A percentile compares a stretch with the other conserved stretches of the same genome.
Conservation (phyloP, 768 basidiomycete genomes). For the Tulasnella sp. region DNA sequence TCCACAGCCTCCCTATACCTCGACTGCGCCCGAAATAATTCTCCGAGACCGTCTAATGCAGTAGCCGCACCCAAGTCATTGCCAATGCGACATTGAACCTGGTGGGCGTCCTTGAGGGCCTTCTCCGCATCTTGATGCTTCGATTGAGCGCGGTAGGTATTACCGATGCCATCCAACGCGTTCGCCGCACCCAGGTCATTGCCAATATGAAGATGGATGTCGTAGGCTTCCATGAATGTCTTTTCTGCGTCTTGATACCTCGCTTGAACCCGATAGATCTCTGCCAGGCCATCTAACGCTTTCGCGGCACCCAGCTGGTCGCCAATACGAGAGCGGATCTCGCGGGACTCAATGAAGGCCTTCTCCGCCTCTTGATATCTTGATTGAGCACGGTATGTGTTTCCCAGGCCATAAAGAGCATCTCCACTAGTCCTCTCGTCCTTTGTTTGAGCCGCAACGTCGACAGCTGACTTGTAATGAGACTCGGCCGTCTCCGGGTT, state of each 20-base stretch:
- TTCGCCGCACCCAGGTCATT: not conserved
- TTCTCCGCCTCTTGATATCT: not conserved
- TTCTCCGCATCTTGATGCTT: not conserved
- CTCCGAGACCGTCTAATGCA: not conserved
- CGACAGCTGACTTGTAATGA: not conserved
- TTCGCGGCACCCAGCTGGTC: not conserved
- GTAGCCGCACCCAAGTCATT: not conserved
- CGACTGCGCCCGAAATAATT: not conserved
- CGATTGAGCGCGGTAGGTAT: not conserved
- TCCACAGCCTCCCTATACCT: not conserved
- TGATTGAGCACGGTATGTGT: not conserved
- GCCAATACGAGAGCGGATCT: not conserved
- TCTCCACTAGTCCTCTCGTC: too few relatives aligned
- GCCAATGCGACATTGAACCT: not conserved
- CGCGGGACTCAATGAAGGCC: not conserved
- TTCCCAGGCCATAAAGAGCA: not conserved
- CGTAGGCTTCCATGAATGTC: not conserved
- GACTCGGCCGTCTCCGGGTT: not conserved
- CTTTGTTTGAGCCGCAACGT: not conserved
- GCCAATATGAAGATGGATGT: not conserved
- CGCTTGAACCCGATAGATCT: not conserved
- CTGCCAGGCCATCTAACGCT: not conserved
- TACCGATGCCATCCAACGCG: not conserved
- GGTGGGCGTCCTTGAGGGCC: not conserved
- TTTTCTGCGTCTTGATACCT: not conserved